phyloP scores from a whole-genome alignment of 495 filamentous ascomycete species.

The Aspergillus ellipticus region DNA sequence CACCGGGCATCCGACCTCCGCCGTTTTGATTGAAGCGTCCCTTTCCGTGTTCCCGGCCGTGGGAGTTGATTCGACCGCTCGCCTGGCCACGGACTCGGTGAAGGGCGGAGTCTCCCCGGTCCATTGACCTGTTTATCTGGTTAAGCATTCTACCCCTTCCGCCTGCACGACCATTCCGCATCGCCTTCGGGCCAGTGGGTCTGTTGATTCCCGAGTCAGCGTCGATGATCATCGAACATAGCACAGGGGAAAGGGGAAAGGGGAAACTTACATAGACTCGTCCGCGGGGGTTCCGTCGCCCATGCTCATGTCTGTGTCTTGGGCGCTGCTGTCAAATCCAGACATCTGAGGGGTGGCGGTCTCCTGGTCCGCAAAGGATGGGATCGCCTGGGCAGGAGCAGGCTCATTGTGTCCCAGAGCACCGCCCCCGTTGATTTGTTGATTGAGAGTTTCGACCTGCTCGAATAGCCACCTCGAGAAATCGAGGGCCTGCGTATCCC shows the following conservation, averaged over 20 bases:
- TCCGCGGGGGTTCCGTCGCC: conserved; percentile 48
- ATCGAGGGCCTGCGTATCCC: conserved; percentile 75
- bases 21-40: conserved; percentile 53
- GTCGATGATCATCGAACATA: conserved; percentile 10
- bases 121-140: conserved; percentile 83
- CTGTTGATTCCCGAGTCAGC: conserved; percentile 42
- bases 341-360: conserved; percentile 16
- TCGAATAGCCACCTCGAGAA: conserved; percentile 92
- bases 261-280: conserved; percentile 66
- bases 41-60: conserved; percentile 67
- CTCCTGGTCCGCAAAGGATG: conserved; percentile 32
- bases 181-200: conserved; percentile 91
- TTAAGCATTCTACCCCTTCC: conserved; percentile 74
- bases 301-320: conserved; percentile 78
- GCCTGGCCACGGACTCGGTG: conserved; percentile 75
- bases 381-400: conserved; percentile 28
- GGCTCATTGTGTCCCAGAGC: conserved; percentile 18
- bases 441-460: conserved; percentile 65
- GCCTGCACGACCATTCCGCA: conserved; percentile 66
- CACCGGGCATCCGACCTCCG: conserved; percentile 33
- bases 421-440: conserved; percentile 53
- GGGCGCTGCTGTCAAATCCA: conserved; percentile 19
- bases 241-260: background rate
- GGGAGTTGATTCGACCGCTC: conserved; percentile 70
- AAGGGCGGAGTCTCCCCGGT: conserved; percentile 70